Evolutionary conservation across 306 rosid species (phyloP).

Genomic region (Ochetophila trinervis): DNA sequence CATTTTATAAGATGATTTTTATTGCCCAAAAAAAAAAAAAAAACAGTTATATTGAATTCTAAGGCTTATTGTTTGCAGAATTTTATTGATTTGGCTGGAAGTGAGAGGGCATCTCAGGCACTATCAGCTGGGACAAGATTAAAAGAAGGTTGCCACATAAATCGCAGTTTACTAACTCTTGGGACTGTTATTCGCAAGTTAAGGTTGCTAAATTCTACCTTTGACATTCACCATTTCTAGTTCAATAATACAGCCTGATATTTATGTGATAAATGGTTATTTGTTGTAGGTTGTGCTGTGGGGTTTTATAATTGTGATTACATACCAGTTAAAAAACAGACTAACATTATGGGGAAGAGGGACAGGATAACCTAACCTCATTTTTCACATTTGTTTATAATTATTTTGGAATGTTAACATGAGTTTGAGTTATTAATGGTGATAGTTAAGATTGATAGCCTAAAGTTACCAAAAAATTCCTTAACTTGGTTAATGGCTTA

Average conservation of each 20-base stretch:
- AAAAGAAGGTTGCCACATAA: conserved; percentile 98
- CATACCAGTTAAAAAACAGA: too few relatives aligned
- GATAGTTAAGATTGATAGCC: not conserved
- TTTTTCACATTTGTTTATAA: not conserved
- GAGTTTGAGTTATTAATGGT: not conserved
- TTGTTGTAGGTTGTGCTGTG: not conserved
- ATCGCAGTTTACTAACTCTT: conserved; percentile 95
- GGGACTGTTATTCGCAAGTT: conserved; percentile 93
- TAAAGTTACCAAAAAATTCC: not conserved
- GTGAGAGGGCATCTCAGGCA: conserved; percentile 98
- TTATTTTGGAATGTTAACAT: not conserved
- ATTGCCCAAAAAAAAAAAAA: conserved; percentile 2
- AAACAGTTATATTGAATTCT: not conserved
- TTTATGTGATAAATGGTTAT: not conserved
- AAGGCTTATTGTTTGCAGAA: conserved; percentile 55
- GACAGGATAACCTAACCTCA: not conserved
- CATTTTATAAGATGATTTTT: not conserved
- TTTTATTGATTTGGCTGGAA: conserved; percentile 96
- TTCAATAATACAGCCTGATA: not conserved
- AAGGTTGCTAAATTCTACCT: conserved; percentile 60
- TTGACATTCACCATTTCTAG: conserved; percentile 11
- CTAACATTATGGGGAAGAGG: not conserved
- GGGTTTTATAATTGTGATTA: too few relatives aligned
- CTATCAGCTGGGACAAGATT: conserved; percentile 87
- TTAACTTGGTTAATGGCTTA: not conserved